A percentile compares a stretch with the other conserved stretches of the same genome.
These are phyloP conservation scores for Capsicum baccatum DNA, from an alignment of 257 asterid genomes.

Conservation along the genomic window DNA sequence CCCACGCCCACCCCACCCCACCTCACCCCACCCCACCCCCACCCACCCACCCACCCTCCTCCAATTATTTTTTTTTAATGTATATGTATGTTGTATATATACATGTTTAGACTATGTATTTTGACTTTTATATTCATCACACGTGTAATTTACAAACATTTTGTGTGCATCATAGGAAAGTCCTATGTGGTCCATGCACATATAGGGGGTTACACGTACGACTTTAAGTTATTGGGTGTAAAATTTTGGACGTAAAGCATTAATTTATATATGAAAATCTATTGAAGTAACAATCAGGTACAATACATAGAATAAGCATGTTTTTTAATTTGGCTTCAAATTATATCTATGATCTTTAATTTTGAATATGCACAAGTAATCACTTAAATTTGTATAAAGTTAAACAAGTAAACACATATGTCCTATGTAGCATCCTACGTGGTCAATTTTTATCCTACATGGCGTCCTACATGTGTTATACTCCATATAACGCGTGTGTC, in stretches of 20 bases:
- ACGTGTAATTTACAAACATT: slow-evolving; percentile 23
- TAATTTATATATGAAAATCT: not conserved
- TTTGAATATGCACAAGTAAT: rapidly evolving
- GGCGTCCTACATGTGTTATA: too few species aligned
- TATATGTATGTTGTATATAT: not conserved
- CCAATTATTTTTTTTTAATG: not conserved
- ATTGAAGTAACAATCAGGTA: not conserved
- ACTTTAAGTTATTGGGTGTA: not conserved
- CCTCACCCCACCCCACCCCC: not conserved
- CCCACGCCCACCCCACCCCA: too few species aligned
- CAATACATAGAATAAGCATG: too few species aligned
- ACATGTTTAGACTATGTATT: not conserved
- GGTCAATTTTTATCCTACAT: too few species aligned
- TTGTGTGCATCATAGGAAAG: not conserved
- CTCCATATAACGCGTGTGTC: too few species aligned
- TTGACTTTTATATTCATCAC: not conserved
- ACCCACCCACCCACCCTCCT: not conserved
- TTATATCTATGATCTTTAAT: too few species aligned
- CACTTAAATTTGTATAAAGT: too few species aligned
- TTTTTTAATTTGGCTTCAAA: too few species aligned
- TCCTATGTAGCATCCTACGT: too few species aligned
- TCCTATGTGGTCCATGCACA: not conserved
- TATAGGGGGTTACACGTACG: not conserved
- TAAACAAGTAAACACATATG: too few species aligned
- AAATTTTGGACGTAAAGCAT: not conserved